Evolutionary conservation across 2,329 filamentous ascomycete genomes (phyloP), one percentile per base, ranked within the genome.

Genomic region (Xylaria multiplex): DNA sequence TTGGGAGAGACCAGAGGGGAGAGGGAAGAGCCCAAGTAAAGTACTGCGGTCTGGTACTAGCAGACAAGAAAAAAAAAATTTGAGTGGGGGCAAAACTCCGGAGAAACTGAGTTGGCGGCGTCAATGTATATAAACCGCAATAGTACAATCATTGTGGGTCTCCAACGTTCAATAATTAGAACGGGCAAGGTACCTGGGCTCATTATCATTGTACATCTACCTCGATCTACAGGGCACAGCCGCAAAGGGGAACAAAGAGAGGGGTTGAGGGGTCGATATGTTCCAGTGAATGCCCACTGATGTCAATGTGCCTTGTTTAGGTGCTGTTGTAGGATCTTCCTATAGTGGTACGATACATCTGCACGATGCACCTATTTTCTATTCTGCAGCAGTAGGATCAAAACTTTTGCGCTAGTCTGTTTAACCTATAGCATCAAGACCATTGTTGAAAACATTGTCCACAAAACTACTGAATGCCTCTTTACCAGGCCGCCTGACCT

Each of bases 11-110:
- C 69, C 62, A 57, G 66, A 70, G 67, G 68, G 69, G 58, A 59
- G 71, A 72, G 59, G 67, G 72, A 73, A 67, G 68, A 68, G 65
- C 70, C 67, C 64, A 69, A 71, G 64, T 67, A 37, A 69, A 71
- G 64, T 67, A 37, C 53, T 65, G 54, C 59, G 37, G 11, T 37
- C 57, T 70, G 67, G 59, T 48, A 35, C 46, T 65, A 65, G 59
- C 57, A 63, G 61, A 55, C 64, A 65, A 57, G 68, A 65, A 68
- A 76, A 76, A 76, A 75, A 76, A 76, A 75, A 73, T 75, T 74
- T 73, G 71, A 74, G 72, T 72, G 73, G 73, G 73, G 70, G 72
- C 64, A 69, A 74, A 74, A 72, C 70, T 65, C 70, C 73, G 73
- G 74, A 69, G 61, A 71, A 75, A 75, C 70, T 70, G 30, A 40